Conservation (phyloP, 2,329 filamentous ascomycete genomes). For the Tolypocladium ovalisporum region DNA sequence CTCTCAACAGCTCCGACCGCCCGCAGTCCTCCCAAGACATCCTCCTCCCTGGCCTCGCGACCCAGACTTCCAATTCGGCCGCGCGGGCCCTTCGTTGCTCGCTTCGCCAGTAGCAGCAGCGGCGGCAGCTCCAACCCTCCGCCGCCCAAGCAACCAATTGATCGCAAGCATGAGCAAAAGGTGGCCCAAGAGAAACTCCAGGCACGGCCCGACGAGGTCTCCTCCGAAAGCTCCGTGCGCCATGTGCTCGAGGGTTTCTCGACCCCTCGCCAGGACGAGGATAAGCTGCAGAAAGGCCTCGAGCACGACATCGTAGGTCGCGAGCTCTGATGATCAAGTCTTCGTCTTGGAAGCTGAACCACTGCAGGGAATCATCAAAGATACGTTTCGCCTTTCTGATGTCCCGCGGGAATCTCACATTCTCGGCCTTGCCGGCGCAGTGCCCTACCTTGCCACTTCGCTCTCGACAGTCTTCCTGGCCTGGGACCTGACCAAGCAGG, state of each 20-base stretch:
- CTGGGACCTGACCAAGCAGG: conserved; percentile 66
- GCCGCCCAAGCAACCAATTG: conserved; percentile 24
- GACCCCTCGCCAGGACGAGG: conserved; percentile 13
- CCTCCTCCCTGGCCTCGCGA: neutral
- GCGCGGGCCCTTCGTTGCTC: neutral
- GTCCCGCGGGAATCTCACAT: conserved; percentile 59
- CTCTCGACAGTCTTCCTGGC: conserved; percentile 71
- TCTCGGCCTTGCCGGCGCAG: conserved; percentile 64
- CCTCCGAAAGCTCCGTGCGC: conserved; percentile 43
- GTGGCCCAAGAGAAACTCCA: conserved; percentile 44
- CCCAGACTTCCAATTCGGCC: neutral
- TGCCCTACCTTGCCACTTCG: conserved; percentile 81
- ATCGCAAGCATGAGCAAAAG: conserved; percentile 45
- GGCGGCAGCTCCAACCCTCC: conserved; percentile 12
- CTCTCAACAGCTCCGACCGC: neutral
- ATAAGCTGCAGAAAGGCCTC: conserved; percentile 21
- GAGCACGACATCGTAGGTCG: conserved; percentile 44
- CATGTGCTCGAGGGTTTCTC: conserved; percentile 32
- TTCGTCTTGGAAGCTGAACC: neutral
- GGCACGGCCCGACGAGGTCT: conserved; percentile 48
- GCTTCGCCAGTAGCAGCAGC: conserved; percentile 15
- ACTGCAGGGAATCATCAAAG: conserved; percentile 51
- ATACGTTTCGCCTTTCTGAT: conserved; percentile 53
- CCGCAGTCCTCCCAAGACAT: neutral
- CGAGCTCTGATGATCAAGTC: neutral